Conservation (phyloP, 2,329 filamentous ascomycete species). For the Neofusicoccum laricinum region DNA sequence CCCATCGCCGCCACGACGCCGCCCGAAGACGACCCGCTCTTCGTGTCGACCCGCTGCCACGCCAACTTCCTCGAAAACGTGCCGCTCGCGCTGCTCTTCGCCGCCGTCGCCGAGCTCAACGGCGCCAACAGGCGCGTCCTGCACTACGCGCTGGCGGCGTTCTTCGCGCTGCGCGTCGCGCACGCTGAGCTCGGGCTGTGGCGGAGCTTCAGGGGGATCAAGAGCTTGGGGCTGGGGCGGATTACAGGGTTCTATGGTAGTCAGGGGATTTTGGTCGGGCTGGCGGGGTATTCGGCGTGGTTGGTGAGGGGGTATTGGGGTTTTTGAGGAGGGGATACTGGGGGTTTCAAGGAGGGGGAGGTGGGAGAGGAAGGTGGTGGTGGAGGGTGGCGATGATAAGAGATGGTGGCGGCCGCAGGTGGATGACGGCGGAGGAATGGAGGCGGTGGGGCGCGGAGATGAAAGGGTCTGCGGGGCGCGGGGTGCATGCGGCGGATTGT, state of each 20-base stretch:
- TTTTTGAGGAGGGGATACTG: conserved; percentile 18
- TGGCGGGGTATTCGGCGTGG: conserved; percentile 32
- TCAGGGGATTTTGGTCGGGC: conserved; percentile 26
- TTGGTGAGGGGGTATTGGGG: conserved; percentile 31
- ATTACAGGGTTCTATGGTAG: conserved; percentile 31
- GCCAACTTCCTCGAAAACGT: conserved; percentile 46
- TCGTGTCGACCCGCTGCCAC: conserved; percentile 36
- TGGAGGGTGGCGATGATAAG: too few species aligned
- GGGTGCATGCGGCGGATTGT: too few species aligned
- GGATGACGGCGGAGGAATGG: background rate
- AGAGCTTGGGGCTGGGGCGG: conserved; percentile 25
- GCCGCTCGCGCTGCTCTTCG: conserved; percentile 38
- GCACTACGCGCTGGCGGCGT: conserved; percentile 36
- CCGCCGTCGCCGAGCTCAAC: conserved; percentile 45
- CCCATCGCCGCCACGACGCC: background rate
- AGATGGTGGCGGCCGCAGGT: too few species aligned
- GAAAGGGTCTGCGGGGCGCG: background rate
- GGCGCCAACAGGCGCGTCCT: conserved; percentile 39
- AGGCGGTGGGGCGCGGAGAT: background rate
- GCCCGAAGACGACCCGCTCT: conserved; percentile 23
- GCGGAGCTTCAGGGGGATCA: conserved; percentile 18
- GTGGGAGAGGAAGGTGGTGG: background rate
- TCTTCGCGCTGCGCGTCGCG: conserved; percentile 38
- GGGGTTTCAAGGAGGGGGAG: conserved; percentile 9
- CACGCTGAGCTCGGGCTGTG: conserved; percentile 42